These are phyloP conservation scores for Podila epigama DNA, from an alignment of 192 early-diverging fungal genomes.

Conservation along the genomic window DNA sequence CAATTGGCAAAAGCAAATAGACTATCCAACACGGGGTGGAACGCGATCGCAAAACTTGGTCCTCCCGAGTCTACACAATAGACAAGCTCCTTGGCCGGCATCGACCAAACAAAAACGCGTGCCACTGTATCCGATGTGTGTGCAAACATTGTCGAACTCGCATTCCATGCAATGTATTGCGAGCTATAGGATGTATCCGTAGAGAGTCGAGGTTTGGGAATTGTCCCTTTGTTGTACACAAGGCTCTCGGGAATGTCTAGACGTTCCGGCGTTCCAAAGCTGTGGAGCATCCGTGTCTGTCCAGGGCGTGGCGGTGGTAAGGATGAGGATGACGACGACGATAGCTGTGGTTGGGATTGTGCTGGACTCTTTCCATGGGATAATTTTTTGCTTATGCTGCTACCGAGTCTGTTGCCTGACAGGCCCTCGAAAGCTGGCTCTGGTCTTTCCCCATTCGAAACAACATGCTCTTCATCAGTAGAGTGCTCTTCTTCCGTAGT, in stretches of 20 bases:
- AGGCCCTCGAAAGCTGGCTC: no score
- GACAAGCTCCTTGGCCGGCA: constrained; percentile 45
- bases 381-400: no score
- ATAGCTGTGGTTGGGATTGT: not conserved
- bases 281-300: constrained; percentile 22
- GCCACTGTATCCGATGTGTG: constrained; percentile 56
- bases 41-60: constrained; percentile 49
- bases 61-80: constrained; percentile 53
- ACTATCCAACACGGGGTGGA: constrained; percentile 54
- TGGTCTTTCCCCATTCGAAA: no score
- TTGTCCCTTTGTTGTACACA: not conserved
- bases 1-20: constrained; percentile 57
- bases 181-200: constrained; percentile 27
- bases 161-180: constrained; percentile 57
- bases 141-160: constrained; percentile 54
- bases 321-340: no score
- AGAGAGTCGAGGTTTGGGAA: not conserved
- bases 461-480: no score
- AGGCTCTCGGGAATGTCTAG: constrained; percentile 13
- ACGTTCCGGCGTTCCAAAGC: constrained; percentile 19
- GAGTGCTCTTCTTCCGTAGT: no score
- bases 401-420: no score
- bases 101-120: constrained; percentile 55
- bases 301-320: no score
- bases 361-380: no score